A percentile compares a stretch with the other conserved stretches of the same genome.
Evolutionary conservation across 352 stramenopile genomes (phyloP).

Genomic region (Globisporangium emineosum): DNA sequence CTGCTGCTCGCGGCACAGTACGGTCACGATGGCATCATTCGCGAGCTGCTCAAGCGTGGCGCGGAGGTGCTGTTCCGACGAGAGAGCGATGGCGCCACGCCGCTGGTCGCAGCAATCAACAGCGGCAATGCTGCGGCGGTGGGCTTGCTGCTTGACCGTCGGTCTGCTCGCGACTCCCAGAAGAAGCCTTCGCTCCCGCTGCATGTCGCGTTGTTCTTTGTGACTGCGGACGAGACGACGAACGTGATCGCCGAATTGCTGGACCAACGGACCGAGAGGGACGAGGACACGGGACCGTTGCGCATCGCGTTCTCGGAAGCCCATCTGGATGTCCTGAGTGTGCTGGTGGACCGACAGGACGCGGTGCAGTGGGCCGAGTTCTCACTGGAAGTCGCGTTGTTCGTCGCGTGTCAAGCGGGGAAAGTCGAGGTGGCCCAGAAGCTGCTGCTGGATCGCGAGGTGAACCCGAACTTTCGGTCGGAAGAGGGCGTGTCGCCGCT

Average conservation of each 20-base stretch:
- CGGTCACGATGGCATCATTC: not conserved
- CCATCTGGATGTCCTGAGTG: constrained; percentile 7
- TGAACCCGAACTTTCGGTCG: constrained; percentile 1
- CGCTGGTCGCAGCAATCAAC: constrained; percentile 10
- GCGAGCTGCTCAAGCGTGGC: not conserved
- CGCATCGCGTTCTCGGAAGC: constrained; percentile 9
- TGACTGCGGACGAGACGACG: constrained; percentile 2
- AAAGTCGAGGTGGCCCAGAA: not conserved
- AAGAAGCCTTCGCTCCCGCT: not conserved
- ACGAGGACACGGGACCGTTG: not conserved
- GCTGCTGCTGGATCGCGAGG: constrained; percentile 1
- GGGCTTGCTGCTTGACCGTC: constrained; percentile 4
- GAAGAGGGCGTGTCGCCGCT: constrained; percentile 11
- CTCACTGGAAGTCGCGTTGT: constrained; percentile 9
- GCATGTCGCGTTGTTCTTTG: constrained; percentile 8
- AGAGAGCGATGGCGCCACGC: constrained; percentile 7
- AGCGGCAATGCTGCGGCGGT: not conserved
- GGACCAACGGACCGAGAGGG: not conserved
- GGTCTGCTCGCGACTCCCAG: not conserved
- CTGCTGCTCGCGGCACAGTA: constrained; percentile 10
- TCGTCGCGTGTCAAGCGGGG: constrained; percentile 8
- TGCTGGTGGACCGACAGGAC: constrained; percentile 4
- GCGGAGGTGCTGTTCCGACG: constrained; percentile 10
- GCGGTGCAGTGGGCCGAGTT: constrained; percentile 6
- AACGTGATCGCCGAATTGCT: constrained; percentile 8